Evolutionary conservation across 176 grass and related monocot species (phyloP).

Genomic region (Triticum timopheevii): DNA sequence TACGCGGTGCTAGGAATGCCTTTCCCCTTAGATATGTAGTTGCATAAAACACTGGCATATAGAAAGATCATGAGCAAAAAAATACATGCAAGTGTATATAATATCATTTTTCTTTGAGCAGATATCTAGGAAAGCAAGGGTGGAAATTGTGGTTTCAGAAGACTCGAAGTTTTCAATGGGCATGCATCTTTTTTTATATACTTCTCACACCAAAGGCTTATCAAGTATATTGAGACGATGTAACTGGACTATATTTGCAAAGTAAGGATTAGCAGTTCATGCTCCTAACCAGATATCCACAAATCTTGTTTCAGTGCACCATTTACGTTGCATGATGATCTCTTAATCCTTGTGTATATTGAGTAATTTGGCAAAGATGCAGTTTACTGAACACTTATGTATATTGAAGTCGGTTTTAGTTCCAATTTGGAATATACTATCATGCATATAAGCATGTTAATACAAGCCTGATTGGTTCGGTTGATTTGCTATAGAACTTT

Average conservation of each 20-base stretch:
- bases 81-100: not conserved
- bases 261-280: not conserved
- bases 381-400: no score
- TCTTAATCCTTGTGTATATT: conserved; percentile 46
- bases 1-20: no score
- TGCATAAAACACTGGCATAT: no score
- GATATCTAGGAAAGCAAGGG: conserved; percentile 62
- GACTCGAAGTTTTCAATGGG: conserved; percentile 71
- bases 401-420: no score
- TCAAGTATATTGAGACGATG: no score
- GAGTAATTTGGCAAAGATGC: no score
- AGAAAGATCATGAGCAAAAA: not conserved
- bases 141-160: conserved; percentile 86
- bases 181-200: conserved; percentile 33
- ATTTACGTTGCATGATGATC: conserved; percentile 81
- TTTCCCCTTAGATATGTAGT: no score
- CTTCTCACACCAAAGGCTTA: not conserved
- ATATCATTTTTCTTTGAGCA: conserved; percentile 43
- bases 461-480: no score
- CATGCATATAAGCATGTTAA: no score
- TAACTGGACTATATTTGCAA: no score
- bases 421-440: no score
- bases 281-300: conserved; percentile 5
- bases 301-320: conserved; percentile 54
- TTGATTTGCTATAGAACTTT: no score